Percentiles rank a stretch among this genome's conserved stretches.
These are phyloP conservation scores for Phalaenopsis aphrodite DNA, from an alignment of 106 monocot genomes.

Conservation along the genomic window DNA sequence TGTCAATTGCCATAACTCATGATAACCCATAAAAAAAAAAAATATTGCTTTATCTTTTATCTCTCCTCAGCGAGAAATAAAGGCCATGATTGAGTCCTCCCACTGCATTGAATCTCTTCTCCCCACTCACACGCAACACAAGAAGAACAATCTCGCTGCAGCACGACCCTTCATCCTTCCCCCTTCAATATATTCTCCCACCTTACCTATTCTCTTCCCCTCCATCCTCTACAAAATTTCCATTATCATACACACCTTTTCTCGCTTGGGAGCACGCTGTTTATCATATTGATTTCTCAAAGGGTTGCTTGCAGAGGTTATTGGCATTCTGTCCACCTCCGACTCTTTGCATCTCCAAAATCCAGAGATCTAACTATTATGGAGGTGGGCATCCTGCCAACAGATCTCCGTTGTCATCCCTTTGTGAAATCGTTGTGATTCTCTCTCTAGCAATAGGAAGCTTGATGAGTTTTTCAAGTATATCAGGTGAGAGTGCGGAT, in stretches of 20 bases:
- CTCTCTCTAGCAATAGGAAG: neutral
- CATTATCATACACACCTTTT: too few relatives aligned
- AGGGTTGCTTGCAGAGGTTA: slow-evolving; percentile 36
- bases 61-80: slow-evolving; percentile 4
- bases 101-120: neutral
- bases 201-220: neutral
- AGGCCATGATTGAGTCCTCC: slow-evolving; percentile 23
- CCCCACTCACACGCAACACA: slow-evolving; percentile 13
- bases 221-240: neutral
- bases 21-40: neutral
- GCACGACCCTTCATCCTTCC: slow-evolving; percentile 13
- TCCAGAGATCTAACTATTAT: neutral
- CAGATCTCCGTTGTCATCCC: slow-evolving; percentile 48
- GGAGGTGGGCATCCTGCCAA: slow-evolving; percentile 87
- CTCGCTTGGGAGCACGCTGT: neutral
- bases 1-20: too few relatives aligned
- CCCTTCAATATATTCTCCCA: neutral
- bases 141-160: neutral
- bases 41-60: neutral
- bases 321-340: slow-evolving; percentile 96
- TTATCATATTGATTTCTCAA: slow-evolving; percentile 51
- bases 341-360: neutral
- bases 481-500: neutral
- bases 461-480: neutral
- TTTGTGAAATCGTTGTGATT: slow-evolving; percentile 52